Evolutionary conservation across 805 yeast genomes (phyloP).

Genomic region (Yarrowia hollandica): DNA sequence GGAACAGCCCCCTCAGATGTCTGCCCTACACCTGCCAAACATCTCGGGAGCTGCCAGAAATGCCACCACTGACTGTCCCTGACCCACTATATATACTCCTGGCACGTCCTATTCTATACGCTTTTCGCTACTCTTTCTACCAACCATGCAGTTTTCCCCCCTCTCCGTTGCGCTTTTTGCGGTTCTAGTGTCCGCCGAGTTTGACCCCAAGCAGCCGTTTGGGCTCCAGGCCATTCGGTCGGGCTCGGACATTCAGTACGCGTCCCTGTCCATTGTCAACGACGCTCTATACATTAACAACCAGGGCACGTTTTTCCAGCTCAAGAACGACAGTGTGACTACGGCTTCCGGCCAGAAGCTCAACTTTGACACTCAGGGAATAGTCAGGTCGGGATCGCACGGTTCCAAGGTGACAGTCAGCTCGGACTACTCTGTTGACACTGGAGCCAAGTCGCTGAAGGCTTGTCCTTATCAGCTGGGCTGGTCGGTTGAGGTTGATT

Average conservation of each 20-base stretch:
- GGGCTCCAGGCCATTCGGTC: conserved; percentile 7
- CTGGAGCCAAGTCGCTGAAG: background rate
- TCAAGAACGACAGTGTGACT: background rate
- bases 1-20: too few species aligned
- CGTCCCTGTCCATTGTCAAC: conserved; percentile 1
- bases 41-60: too few species aligned
- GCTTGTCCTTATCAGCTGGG: conserved; percentile 13
- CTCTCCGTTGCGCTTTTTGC: background rate
- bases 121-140: background rate
- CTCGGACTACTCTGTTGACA: background rate
- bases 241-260: conserved; percentile 6
- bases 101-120: background rate
- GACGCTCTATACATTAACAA: background rate
- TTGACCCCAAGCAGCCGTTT: conserved; percentile 17
- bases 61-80: background rate
- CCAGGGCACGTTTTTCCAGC: conserved; percentile 16
- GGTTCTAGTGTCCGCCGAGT: conserved; percentile 2
- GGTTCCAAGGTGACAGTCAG: background rate
- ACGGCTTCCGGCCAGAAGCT: conserved; percentile 1
- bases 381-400: background rate
- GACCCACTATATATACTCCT: background rate
- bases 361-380: background rate
- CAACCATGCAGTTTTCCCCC: conserved; percentile 5
- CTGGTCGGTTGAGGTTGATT: background rate
- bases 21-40: too few species aligned